A percentile compares a stretch with the other conserved stretches of the same genome.
These are phyloP conservation scores for Cercospora nicotianae DNA, from an alignment of 2,329 filamentous ascomycete species.

Conservation along the genomic window DNA sequence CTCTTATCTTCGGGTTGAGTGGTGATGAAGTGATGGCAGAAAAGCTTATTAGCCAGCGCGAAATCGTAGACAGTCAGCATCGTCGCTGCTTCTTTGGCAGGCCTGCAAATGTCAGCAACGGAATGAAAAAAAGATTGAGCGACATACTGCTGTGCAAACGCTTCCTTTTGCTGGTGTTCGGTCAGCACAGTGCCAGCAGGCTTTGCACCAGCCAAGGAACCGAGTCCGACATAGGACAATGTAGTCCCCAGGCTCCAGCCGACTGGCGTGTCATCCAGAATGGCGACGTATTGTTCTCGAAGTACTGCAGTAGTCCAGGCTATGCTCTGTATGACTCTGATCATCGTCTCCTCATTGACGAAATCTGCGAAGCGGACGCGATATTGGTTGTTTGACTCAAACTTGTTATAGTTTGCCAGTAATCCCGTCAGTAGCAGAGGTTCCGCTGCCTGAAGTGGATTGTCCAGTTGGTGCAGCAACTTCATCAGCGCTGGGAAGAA, in stretches of 20 bases:
- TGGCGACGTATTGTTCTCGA: conserved; percentile 74
- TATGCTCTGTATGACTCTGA: conserved; percentile 75
- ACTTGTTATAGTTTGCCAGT: conserved; percentile 97
- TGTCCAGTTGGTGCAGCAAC: conserved; percentile 79
- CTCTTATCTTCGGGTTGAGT: conserved; percentile 25
- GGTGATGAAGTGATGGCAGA: conserved; percentile 80
- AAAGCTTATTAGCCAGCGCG: conserved; percentile 89
- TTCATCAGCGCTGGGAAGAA: conserved; percentile 94
- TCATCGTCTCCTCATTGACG: conserved; percentile 85
- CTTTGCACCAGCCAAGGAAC: conserved; percentile 66
- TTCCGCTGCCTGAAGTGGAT: conserved; percentile 59
- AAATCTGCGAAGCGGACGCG: conserved; percentile 90
- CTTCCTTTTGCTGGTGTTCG: conserved; percentile 75
- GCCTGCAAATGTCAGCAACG: conserved; percentile 54
- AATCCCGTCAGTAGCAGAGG: conserved; percentile 83
- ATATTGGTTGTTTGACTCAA: conserved; percentile 97
- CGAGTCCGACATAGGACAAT: conserved; percentile 79
- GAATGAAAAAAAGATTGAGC: background rate
- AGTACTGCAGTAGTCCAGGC: conserved; percentile 68
- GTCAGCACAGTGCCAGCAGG: conserved; percentile 62
- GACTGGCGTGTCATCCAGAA: conserved; percentile 87
- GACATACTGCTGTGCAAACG: conserved; percentile 76
- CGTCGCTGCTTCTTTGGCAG: conserved; percentile 74
- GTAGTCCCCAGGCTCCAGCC: conserved; percentile 83
- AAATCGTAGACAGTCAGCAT: conserved; percentile 91